Base-by-base conservation (phyloP, 2,329 filamentous ascomycete genomes). In the Ophiostoma himal-ulmi region DNA sequence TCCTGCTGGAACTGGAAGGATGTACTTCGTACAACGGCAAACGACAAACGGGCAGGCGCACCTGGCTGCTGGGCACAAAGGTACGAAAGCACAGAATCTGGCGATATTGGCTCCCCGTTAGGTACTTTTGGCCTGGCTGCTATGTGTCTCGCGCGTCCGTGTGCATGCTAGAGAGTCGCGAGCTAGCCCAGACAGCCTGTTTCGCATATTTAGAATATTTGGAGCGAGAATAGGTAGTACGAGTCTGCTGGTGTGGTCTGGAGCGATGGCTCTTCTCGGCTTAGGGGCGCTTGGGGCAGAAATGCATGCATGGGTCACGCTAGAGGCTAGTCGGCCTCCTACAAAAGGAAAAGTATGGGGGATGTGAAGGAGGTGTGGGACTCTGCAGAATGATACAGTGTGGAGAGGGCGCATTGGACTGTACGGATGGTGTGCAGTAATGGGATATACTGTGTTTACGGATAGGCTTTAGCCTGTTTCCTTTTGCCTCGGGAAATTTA, bases 381-480 rank as follows among this genome's bases (percentile, higher is more conserved):
- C 70, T 70, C 68, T 73, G 70, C 70, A 73, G 70, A 68, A 70
- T 41, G 69, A 5, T 36, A 37, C 4, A 57, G 68, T 69, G 36
- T 65, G 36, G 62, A n/a, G 39, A 6, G 41, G 22, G 17, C 17
- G 20, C 26, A 34, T 17, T 26, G 13, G 26, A 62, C 57, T 62
- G 57, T 62, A 62, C 57, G 57, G 57, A 48, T 20, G 17, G 44
- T 17, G 30, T 20, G 44, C 44, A 20, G 44, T 48, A 48, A 48
- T 48, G 17, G 17, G 44, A 8, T 44, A 13, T 6, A 20, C 44
- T 30, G 30, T 30, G 30, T 30, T 30, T 30, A 30, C 30, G 30
- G 4, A 3, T 30, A 30, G 30, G 30, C 30, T 30, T 17, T 48
- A 17, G 14, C 44, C 26, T 26, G 22, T 57, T 11, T 26, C 7